Evolutionary conservation across 768 basidiomycete genomes (phyloP).

Genomic region (Auricularia heimuer): DNA sequence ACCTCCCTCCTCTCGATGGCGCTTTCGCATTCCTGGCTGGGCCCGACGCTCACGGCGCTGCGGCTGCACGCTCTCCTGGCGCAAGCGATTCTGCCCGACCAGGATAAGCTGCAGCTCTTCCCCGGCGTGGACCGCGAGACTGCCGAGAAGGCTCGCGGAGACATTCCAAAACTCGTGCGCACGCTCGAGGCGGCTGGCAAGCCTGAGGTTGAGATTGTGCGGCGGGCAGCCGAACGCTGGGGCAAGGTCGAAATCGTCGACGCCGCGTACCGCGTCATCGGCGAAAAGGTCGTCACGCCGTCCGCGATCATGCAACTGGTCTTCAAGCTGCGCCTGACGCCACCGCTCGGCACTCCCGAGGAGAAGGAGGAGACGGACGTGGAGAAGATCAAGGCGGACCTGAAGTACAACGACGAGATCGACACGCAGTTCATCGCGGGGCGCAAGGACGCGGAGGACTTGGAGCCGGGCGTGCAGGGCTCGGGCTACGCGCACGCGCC

Average conservation of each 20-base stretch:
- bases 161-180: slow-evolving; percentile 40
- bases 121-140: slow-evolving; percentile 50
- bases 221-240: slow-evolving; percentile 60
- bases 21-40: slow-evolving; percentile 81
- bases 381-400: slow-evolving; percentile 24
- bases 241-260: slow-evolving; percentile 70
- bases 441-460: slow-evolving; percentile 53
- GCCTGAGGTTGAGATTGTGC: slow-evolving; percentile 38
- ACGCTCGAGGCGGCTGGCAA: slow-evolving; percentile 45
- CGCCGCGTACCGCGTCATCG: slow-evolving; percentile 84
- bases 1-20: slow-evolving; percentile 76
- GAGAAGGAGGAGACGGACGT: slow-evolving; percentile 18
- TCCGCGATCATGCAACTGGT: slow-evolving; percentile 81
- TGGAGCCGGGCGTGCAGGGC: slow-evolving; percentile 30
- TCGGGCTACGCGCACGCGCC: slow-evolving; percentile 80
- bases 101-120: slow-evolving; percentile 54
- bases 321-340: slow-evolving; percentile 68
- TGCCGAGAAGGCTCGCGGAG: slow-evolving; percentile 23
- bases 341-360: slow-evolving; percentile 30
- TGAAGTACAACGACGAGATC: slow-evolving; percentile 43
- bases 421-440: slow-evolving; percentile 63
- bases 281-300: slow-evolving; percentile 79
- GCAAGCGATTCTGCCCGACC: slow-evolving; percentile 67
- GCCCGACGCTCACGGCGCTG: slow-evolving; percentile 68
- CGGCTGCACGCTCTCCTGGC: slow-evolving; percentile 73